These are phyloP conservation scores for Geotrichum restrictum DNA, from an alignment of 1,139 yeast species.

Conservation along the genomic window DNA sequence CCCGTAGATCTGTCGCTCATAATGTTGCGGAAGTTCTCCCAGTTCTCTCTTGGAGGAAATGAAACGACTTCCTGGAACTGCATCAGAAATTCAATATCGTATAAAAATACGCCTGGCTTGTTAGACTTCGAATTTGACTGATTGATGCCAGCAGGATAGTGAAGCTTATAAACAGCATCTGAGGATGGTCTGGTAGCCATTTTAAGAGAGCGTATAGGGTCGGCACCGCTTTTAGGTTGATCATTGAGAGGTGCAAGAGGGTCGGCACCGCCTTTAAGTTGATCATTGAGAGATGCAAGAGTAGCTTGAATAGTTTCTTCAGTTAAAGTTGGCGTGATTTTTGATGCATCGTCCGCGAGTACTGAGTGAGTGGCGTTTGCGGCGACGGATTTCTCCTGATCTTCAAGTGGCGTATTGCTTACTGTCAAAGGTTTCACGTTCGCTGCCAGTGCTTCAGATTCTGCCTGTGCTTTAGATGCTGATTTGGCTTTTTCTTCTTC, in stretches of 20 bases:
- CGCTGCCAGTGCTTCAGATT: constrained; percentile 13
- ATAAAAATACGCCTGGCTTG: constrained; percentile 52
- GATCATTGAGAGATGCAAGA: constrained; percentile 24
- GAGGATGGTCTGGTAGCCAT: constrained; percentile 45
- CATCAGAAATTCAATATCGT: constrained; percentile 75
- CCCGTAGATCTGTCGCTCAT: constrained; percentile 38
- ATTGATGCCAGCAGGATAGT: constrained; percentile 60
- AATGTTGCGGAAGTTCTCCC: constrained; percentile 47
- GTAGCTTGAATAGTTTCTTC: constrained; percentile 27
- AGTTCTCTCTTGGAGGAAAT: constrained; percentile 60
- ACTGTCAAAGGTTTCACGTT: background rate
- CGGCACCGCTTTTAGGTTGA: constrained; percentile 20
- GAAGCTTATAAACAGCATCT: constrained; percentile 52
- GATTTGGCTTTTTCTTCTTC: background rate
- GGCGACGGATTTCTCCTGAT: background rate
- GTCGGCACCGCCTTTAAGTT: constrained; percentile 19
- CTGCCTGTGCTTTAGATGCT: background rate
- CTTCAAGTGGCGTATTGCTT: background rate
- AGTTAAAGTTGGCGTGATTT: constrained; percentile 3
- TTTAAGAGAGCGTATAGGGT: constrained; percentile 23
- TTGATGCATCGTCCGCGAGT: too few species aligned
- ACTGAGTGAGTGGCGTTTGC: background rate
- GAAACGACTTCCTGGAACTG: constrained; percentile 67
- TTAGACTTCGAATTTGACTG: constrained; percentile 48
- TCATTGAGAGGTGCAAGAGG: constrained; percentile 25